Conservation (phyloP, 495 filamentous ascomycete genomes). For the Cairneyella variabilis region DNA sequence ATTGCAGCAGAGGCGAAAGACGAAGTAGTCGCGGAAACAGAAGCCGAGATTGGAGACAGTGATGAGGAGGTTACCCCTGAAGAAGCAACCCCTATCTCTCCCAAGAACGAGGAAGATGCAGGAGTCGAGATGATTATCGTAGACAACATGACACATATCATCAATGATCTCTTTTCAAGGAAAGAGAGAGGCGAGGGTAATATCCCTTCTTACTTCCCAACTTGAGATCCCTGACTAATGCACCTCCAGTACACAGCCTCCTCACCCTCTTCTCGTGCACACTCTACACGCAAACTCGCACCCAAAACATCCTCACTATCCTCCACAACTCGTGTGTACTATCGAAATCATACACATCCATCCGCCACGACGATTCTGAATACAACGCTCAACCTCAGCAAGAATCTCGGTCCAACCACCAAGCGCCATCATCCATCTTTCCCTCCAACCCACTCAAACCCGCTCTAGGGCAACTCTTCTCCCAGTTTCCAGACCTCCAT, state of each 20-base stretch:
- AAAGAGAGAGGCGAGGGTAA: conserved; percentile 21
- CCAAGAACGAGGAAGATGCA: conserved; percentile 1
- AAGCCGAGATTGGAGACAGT: no score
- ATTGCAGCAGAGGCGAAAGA: neutral
- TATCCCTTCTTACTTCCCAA: no score
- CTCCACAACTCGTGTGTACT: conserved; percentile 21
- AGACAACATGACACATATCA: conserved; percentile 17
- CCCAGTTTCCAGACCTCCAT: conserved; percentile 20
- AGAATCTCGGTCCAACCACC: neutral
- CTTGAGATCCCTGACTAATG: no score
- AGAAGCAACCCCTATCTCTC: neutral
- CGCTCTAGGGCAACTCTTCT: conserved; percentile 19
- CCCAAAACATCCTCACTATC: conserved; percentile 20
- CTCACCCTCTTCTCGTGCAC: conserved; percentile 17
- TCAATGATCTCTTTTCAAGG: conserved; percentile 16
- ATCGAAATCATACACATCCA: neutral
- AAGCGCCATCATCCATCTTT: conserved; percentile 11
- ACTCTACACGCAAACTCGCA: conserved; percentile 8
- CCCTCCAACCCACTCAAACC: conserved; percentile 16
- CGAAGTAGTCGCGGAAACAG: neutral
- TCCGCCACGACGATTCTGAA: neutral
- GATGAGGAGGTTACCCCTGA: no score
- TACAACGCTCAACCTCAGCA: neutral
- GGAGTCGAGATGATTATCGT: conserved; percentile 22
- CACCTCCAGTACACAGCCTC: conserved; percentile 15